Evolutionary conservation across 2,329 filamentous ascomycete genomes (phyloP), one percentile per base, ranked within the genome.

Genomic region (Pseudogymnoascus sp.): DNA sequence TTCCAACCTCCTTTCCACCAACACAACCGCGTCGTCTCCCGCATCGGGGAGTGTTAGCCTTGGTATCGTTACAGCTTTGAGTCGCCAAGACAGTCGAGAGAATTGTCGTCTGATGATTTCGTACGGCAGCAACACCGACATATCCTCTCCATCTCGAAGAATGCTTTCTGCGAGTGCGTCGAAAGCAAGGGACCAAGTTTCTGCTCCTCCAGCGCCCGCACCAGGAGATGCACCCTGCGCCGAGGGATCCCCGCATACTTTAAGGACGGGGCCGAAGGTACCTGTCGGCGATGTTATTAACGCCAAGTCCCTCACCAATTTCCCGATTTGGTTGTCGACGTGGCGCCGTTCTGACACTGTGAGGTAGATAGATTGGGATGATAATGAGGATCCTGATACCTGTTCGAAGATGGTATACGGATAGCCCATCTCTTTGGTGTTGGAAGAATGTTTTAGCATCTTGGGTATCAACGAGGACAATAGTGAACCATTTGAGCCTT

Each of bases 131-230:
- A 80, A 78, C 3, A 88, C 77, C 0, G 79, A 78, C 75, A 83
- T 78, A 66, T 87, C 84, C 70, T 88, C 85, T 0, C 79, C 83
- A 66, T 88, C 86, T 8, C 83, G 76, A 16, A 88, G 71, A 2
- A 84, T 74, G 0, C 77, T 77, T 66, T 88, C 85, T 7, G 87
- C 70, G 62, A 88, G 72, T 2, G 77, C 75, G 40, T 83, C 78
- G 62, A 88, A 88, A 0, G 84, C 82, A 34, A 78, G 75, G 1
- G 78, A 78, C 86, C 85, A 88, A 1, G 77, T 79, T 5, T 71
- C 71, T 2, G 71, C 72, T 42, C 74, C 75, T 61, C 69, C 37
- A 7, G 59, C 38, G 25, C 63, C 42, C 5, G 59, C 50, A 16
- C 61, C 28, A 1, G 65, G 60, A 16, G 64, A 25, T 8, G 63